Conservation (phyloP, 2,329 filamentous ascomycete genomes). For the Raffaelea albimanens region DNA sequence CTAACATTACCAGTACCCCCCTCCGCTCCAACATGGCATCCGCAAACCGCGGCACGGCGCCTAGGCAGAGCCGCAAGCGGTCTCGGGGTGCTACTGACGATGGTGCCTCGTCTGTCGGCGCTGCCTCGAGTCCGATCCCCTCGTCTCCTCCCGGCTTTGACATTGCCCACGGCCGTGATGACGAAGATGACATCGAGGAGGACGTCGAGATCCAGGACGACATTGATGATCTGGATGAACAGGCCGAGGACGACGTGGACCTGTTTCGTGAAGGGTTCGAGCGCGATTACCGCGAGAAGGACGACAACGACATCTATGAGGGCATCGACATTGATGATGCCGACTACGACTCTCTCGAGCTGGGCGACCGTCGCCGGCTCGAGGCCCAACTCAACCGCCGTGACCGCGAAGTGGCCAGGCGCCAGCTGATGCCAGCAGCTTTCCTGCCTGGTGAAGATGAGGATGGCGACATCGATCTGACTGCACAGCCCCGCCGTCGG, state of each 20-base stretch:
- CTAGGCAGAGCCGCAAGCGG: slow-evolving; percentile 44
- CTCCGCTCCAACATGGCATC: slow-evolving; percentile 72
- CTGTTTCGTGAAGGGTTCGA: slow-evolving; percentile 67
- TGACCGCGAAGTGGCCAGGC: slow-evolving; percentile 60
- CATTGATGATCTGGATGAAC: slow-evolving; percentile 69
- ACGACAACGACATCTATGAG: slow-evolving; percentile 61
- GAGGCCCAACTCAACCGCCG: slow-evolving; percentile 65
- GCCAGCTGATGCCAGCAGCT: slow-evolving; percentile 59
- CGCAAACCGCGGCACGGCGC: slow-evolving; percentile 63
- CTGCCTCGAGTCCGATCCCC: slow-evolving; percentile 55
- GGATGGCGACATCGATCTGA: slow-evolving; percentile 73
- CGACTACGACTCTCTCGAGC: slow-evolving; percentile 61
- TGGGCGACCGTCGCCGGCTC: slow-evolving; percentile 57
- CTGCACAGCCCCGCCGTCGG: slow-evolving; percentile 73
- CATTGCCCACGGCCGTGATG: slow-evolving; percentile 58
- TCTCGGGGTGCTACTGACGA: slow-evolving; percentile 43
- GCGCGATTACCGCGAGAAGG: slow-evolving; percentile 58
- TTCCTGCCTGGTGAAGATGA: slow-evolving; percentile 78
- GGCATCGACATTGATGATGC: slow-evolving; percentile 66
- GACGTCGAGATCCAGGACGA: slow-evolving; percentile 65
- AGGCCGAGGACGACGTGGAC: slow-evolving; percentile 73
- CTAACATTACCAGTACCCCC: slow-evolving; percentile 55
- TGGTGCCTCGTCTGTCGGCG: slow-evolving; percentile 38
- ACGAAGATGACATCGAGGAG: slow-evolving; percentile 59
- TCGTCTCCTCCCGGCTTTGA: slow-evolving; percentile 55